Percentiles rank a stretch among this genome's conserved stretches.
Conservation (phyloP, 2,329 filamentous ascomycete species). For the Penicillium sp. region DNA sequence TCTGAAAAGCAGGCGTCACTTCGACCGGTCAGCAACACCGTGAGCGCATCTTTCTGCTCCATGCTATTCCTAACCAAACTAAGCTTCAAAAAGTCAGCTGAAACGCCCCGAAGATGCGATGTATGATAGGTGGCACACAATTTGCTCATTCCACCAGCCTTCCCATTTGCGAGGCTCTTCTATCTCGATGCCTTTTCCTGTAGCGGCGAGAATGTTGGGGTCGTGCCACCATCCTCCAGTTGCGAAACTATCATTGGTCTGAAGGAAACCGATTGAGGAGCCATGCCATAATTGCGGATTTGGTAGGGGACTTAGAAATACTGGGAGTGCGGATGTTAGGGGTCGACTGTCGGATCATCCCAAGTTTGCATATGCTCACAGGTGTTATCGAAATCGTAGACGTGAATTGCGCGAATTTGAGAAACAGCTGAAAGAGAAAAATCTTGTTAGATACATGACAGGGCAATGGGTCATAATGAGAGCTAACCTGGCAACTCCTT, state of each 20-base stretch:
- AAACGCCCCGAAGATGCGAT: not conserved
- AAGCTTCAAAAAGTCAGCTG: slow-evolving; percentile 40
- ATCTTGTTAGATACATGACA: not conserved
- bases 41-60: slow-evolving; percentile 79
- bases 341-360: not conserved
- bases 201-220: slow-evolving; percentile 76
- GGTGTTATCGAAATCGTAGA: slow-evolving; percentile 99
- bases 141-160: slow-evolving; percentile 95
- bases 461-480: not conserved
- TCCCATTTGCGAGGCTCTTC: slow-evolving; percentile 85
- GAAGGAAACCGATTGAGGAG: slow-evolving; percentile 72
- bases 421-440: slow-evolving; percentile 52
- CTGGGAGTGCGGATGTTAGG: slow-evolving; percentile 43
- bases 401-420: slow-evolving; percentile 75
- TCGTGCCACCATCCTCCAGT: slow-evolving; percentile 99
- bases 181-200: slow-evolving; percentile 75
- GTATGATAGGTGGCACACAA: slow-evolving; percentile 53
- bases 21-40: slow-evolving; percentile 83
- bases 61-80: slow-evolving; percentile 78
- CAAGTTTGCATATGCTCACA: slow-evolving; percentile 52
- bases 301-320: slow-evolving; percentile 88
- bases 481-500: slow-evolving; percentile 66
- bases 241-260: slow-evolving; percentile 71
- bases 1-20: slow-evolving; percentile 74
- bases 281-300: slow-evolving; percentile 86